Evolutionary conservation across 257 asterid species (phyloP).

Genomic region (Fraxinus excelsior): DNA sequence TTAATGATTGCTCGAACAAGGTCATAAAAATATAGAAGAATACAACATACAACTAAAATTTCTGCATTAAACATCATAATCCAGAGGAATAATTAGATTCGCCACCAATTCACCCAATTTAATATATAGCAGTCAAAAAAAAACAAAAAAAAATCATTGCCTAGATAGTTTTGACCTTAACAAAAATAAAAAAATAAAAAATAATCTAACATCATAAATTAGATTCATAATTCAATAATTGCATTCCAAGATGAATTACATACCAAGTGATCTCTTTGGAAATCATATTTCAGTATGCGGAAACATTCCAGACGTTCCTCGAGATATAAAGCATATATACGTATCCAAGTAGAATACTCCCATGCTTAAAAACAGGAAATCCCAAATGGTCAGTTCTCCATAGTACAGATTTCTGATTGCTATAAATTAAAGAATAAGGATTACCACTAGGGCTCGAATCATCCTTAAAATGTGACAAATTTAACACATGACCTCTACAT

Average conservation of each 20-base stretch:
- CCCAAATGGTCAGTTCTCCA: constrained; percentile 31
- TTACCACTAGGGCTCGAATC: constrained; percentile 68
- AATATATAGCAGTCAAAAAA: background rate
- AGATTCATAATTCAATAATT: background rate
- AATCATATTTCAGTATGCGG: constrained; percentile 58
- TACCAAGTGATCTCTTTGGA: constrained; percentile 67
- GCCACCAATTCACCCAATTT: background rate
- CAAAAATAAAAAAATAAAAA: background rate
- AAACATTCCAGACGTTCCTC: constrained; percentile 83
- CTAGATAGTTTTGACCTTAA: too few species aligned
- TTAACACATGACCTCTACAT: constrained; percentile 58
- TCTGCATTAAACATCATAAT: background rate
- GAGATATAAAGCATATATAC: constrained; percentile 61
- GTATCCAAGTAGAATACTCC: constrained; percentile 77
- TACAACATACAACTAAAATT: background rate
- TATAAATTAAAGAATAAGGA: constrained; percentile 18
- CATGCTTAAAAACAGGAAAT: constrained; percentile 54
- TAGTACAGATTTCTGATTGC: constrained; percentile 2
- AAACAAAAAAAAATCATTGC: background rate
- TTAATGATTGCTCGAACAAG: background rate
- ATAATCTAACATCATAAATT: background rate
- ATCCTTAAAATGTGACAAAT: constrained; percentile 71
- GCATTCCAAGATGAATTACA: constrained; percentile 23
- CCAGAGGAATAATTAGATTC: background rate
- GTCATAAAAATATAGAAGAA: background rate